These are phyloP conservation scores for Fusarium sp. DNA, from an alignment of 2,329 filamentous ascomycete species.

Conservation along the genomic window DNA sequence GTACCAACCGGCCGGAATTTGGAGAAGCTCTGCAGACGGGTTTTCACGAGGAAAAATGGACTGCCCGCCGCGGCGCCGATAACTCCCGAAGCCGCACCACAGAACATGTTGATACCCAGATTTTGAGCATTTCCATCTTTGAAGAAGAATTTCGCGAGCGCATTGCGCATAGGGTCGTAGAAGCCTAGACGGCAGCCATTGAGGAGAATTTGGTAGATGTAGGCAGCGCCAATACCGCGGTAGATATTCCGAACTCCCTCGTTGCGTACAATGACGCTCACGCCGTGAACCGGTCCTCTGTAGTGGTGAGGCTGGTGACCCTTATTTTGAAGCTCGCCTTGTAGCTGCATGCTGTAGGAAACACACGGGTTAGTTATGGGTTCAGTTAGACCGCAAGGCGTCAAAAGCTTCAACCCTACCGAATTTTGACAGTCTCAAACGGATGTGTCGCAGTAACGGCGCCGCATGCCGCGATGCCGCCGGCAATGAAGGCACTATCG, in stretches of 20 bases:
- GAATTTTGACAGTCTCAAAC: conserved; percentile 99
- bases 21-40: conserved; percentile 91
- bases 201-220: conserved; percentile 94
- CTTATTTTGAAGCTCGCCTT: conserved; percentile 93
- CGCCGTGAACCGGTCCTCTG: conserved; percentile 89
- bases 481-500: conserved; percentile 87
- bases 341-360: conserved; percentile 81
- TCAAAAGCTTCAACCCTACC: conserved; percentile 65
- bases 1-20: conserved; percentile 94
- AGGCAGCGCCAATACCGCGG: conserved; percentile 90
- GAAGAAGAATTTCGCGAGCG: conserved; percentile 76
- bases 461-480: conserved; percentile 95
- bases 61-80: conserved; percentile 93
- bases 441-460: conserved; percentile 97
- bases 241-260: conserved; percentile 89
- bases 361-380: conserved; percentile 12
- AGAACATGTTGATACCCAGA: conserved; percentile 91
- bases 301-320: conserved; percentile 89
- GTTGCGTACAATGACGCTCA: conserved; percentile 89
- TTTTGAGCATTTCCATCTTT: conserved; percentile 81
- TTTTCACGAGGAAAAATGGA: conserved; percentile 98
- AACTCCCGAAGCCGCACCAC: conserved; percentile 88
- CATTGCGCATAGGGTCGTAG: conserved; percentile 91
- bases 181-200: conserved; percentile 97
- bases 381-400: background rate